Evolutionary conservation across 169 alveolate genomes (phyloP).

Genomic region (Plasmodium gaboni): DNA sequence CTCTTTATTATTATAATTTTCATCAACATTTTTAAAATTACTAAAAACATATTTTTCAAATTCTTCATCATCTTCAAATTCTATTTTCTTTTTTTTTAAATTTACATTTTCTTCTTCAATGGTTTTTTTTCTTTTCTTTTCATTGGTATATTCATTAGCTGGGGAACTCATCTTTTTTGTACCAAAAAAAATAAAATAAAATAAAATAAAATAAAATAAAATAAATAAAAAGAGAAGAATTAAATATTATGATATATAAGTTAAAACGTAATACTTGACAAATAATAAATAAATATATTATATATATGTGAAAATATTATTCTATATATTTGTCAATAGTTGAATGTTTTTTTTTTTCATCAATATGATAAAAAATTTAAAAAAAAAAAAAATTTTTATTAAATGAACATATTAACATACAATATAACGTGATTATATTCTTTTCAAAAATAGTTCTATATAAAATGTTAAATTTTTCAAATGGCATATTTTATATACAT

Average conservation of each 20-base stretch:
- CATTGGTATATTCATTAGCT: neutral
- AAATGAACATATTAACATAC: too few species aligned
- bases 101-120: slow-evolving; percentile 14
- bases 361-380: too few species aligned
- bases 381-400: too few species aligned
- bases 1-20: neutral
- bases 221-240: neutral
- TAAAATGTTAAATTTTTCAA: too few species aligned
- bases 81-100: slow-evolving; percentile 28
- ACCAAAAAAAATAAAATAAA: neutral
- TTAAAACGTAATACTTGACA: neutral
- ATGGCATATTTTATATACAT: too few species aligned
- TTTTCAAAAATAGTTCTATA: too few species aligned
- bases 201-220: neutral
- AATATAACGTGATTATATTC: too few species aligned
- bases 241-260: neutral
- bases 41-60: slow-evolving; percentile 50
- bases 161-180: neutral
- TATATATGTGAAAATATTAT: too few species aligned
- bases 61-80: slow-evolving; percentile 74
- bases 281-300: too few species aligned
- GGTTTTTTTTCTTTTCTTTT: slow-evolving; percentile 35
- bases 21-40: slow-evolving; percentile 34
- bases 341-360: too few species aligned
- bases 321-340: too few species aligned